phyloP scores from a whole-genome alignment of 2,329 filamentous ascomycete species.

The Neopestalotiopsis clavispora region DNA sequence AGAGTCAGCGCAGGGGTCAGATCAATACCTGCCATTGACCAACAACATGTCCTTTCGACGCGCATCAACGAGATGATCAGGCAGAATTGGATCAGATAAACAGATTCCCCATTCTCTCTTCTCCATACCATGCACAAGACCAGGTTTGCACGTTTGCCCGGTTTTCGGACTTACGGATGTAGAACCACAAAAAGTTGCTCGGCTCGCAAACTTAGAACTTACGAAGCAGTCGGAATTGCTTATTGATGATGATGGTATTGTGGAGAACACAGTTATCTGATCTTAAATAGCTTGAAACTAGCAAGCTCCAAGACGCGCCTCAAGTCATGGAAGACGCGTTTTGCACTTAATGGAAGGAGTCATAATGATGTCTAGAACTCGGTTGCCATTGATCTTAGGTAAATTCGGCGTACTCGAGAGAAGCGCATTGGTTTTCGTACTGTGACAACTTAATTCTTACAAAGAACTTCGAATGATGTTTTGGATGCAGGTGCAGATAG shows the following conservation, averaged over 20 bases:
- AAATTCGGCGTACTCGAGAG: background rate
- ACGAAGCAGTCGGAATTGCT: slow-evolving; percentile 10
- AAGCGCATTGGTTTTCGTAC: background rate
- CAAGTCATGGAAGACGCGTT: background rate
- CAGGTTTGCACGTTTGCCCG: background rate
- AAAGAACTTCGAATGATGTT: background rate
- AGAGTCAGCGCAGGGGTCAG: slow-evolving; percentile 1
- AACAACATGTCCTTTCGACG: background rate
- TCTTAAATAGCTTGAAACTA: slow-evolving; percentile 6
- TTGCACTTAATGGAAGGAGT: background rate
- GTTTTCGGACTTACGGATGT: slow-evolving; percentile 8
- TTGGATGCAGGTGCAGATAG: too few species aligned
- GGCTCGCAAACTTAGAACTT: background rate
- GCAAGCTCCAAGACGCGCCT: background rate
- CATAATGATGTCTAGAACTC: background rate
- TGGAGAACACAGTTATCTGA: slow-evolving; percentile 11
- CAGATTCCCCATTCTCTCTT: slow-evolving; percentile 14
- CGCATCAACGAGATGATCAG: slow-evolving; percentile 13
- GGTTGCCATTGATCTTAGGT: background rate
- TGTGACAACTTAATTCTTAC: background rate
- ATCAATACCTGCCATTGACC: background rate
- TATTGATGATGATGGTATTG: slow-evolving; percentile 15
- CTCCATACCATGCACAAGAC: background rate
- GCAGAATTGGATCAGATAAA: slow-evolving; percentile 19
- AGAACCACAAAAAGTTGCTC: background rate